A percentile compares a stretch with the other conserved stretches of the same genome.
Conservation (phyloP, 2,329 filamentous ascomycete species). For the Verticillium nonalfalfae region DNA sequence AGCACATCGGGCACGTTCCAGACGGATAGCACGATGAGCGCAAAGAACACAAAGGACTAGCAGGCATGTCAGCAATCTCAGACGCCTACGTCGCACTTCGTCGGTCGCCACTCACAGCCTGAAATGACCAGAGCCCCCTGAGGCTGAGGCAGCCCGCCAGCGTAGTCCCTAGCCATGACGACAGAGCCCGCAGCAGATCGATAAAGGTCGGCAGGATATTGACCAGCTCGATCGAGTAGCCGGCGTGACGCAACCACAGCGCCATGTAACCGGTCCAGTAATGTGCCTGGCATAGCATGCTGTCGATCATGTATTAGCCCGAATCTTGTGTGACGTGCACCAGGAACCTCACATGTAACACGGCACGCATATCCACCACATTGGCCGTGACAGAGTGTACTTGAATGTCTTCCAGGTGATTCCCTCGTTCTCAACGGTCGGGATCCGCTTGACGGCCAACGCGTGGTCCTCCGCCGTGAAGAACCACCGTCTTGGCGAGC, state of each 20-base stretch:
- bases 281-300: conserved; percentile 14
- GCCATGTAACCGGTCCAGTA: conserved; percentile 16
- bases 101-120: conserved; percentile 3
- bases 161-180: conserved; percentile 21
- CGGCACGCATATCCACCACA: conserved; percentile 16
- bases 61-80: background rate
- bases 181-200: conserved; percentile 16
- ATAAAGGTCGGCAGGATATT: conserved; percentile 17
- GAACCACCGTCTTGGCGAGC: background rate
- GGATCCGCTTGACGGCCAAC: background rate
- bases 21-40: conserved; percentile 17
- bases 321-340: background rate
- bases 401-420: conserved; percentile 16
- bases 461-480: background rate
- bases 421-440: conserved; percentile 12
- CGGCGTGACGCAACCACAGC: conserved; percentile 8
- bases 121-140: conserved; percentile 20
- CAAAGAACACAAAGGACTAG: conserved; percentile 16
- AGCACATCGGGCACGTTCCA: conserved; percentile 21
- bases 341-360: conserved; percentile 9
- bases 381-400: conserved; percentile 13
- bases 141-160: conserved; percentile 18
- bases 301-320: background rate
- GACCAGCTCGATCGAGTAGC: conserved; percentile 9
- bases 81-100: rapidly evolving